phyloP scores from a whole-genome alignment of 1,139 yeast genomes.

The Meyerozyma smithsonii region DNA sequence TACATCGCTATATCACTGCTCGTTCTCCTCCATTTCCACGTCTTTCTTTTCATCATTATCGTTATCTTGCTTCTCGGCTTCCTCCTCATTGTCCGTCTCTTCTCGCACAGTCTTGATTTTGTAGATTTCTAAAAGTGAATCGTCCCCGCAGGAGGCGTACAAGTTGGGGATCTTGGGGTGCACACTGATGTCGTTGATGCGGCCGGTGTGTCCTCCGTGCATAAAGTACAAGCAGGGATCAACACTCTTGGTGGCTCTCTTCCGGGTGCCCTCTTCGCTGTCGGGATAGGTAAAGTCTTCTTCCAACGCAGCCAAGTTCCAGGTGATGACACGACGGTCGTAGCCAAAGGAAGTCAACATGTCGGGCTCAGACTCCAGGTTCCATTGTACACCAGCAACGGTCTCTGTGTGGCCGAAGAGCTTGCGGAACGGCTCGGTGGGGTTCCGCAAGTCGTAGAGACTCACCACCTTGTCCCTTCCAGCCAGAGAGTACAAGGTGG shows the following conservation, averaged over 20 bases:
- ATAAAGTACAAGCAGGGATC: conserved; percentile 60
- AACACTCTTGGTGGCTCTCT: conserved; percentile 27
- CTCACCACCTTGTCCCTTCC: conserved; percentile 49
- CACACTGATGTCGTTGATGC: conserved; percentile 46
- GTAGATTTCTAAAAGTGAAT: conserved; percentile 50
- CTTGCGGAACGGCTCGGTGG: conserved; percentile 41
- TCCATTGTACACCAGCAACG: conserved; percentile 38
- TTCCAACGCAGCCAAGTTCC: conserved; percentile 46
- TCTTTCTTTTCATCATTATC: conserved; percentile 20
- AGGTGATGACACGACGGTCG: conserved; percentile 45
- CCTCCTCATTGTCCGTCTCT: conserved; percentile 38
- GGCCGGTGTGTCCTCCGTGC: conserved; percentile 57
- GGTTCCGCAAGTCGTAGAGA: conserved; percentile 49
- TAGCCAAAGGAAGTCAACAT: conserved; percentile 43
- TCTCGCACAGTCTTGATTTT: conserved; percentile 41
- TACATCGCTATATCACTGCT: neutral
- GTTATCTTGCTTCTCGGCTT: conserved; percentile 22
- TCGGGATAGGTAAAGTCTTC: conserved; percentile 42
- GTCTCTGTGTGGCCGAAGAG: conserved; percentile 48
- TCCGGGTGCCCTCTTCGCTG: conserved; percentile 16
- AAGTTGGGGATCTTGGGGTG: conserved; percentile 43
- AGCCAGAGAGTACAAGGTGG: conserved; percentile 46
- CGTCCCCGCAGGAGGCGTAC: conserved; percentile 48
- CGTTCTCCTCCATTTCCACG: conserved; percentile 7
- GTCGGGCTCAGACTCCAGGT: conserved; percentile 27